Base-by-base conservation (phyloP, 345 rosid species). In the Cardamine occulta region DNA sequence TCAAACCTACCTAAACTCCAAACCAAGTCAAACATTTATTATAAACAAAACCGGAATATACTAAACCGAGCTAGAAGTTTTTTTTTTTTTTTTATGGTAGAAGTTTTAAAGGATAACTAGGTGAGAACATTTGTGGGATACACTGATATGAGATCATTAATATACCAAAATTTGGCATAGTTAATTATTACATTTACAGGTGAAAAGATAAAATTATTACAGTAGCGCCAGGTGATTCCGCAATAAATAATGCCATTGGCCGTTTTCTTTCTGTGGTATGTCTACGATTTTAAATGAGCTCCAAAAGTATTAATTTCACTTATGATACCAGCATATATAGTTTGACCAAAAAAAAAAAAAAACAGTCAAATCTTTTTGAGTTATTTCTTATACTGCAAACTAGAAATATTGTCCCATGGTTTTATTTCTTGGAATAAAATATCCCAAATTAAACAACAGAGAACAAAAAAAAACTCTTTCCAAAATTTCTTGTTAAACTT, bases 231-330 rank as follows among this genome's bases (percentile, higher is more conserved):
- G 32, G 19, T 18, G 40, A 64, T 35, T 51, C 32, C 11, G 45
- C 58, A 32, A 66, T 66, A 48, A 59, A 15, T 58, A 34, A 48
- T 72, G 28, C 42, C 28, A 51, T 37, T 39, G 26, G 61, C 17
- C 68, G 29, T 62, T 62, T 72, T 51, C 68, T 72, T 61, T 61
- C 4, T 62, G 61, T 72, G 68, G 68, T 51, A 58, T 61, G 37
- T 72, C 61, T 18, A 51, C 69, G 7, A 23, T 39, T 26, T 51
- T 2, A 3, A 24, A n/a, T 51, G 34, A 34, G 17, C 29, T 59
- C 32, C 32, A 31, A 14, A 6, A 11, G 10, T 8, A 23, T 47
- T 24, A 34, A 71, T 11, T 60, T 35, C 39, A 60, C 39, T 49
- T 61, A 11, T 60, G 45, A 47, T 47, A 53, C 56, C 5, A 48